Conservation (phyloP, 116 monocot species). For the Dioscorea cayenensis region DNA sequence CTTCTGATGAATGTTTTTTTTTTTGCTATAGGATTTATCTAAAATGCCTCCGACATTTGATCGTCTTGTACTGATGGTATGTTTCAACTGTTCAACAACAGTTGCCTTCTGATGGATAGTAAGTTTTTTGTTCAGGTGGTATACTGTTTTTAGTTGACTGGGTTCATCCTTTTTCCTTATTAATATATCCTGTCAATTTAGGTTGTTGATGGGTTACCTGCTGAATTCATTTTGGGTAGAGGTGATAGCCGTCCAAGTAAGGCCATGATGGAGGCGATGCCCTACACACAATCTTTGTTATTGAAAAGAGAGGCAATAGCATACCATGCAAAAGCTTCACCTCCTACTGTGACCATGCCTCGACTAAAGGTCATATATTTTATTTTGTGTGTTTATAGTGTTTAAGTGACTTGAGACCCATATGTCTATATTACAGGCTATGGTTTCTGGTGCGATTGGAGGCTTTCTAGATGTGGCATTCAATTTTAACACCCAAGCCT, state of each 20-base stretch:
- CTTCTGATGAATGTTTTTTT: constrained; percentile 4
- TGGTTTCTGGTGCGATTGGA: constrained; percentile 93
- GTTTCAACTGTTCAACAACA: background rate
- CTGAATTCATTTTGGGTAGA: constrained; percentile 89
- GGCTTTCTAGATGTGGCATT: constrained; percentile 93
- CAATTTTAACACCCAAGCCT: constrained; percentile 89
- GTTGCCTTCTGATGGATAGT: background rate
- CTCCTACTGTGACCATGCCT: constrained; percentile 99
- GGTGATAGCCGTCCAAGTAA: constrained; percentile 41
- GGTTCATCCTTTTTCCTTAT: background rate
- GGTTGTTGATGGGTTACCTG: constrained; percentile 97
- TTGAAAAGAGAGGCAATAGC: constrained; percentile 52
- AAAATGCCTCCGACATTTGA: constrained; percentile 64
- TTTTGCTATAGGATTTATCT: constrained; percentile 59
- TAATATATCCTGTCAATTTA: constrained; percentile 26
- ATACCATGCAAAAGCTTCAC: constrained; percentile 94
- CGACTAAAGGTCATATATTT: constrained; percentile 60
- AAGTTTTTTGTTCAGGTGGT: background rate
- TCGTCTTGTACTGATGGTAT: constrained; percentile 80
- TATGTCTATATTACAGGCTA: constrained; percentile 49
- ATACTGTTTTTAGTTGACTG: background rate
- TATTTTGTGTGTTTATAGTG: background rate
- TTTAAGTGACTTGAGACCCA: background rate
- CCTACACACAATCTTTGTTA: constrained; percentile 77
- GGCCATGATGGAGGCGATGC: constrained; percentile 66